Evolutionary conservation across 2,329 filamentous ascomycete genomes (phyloP).

Genomic region (Fusarium acutatum): DNA sequence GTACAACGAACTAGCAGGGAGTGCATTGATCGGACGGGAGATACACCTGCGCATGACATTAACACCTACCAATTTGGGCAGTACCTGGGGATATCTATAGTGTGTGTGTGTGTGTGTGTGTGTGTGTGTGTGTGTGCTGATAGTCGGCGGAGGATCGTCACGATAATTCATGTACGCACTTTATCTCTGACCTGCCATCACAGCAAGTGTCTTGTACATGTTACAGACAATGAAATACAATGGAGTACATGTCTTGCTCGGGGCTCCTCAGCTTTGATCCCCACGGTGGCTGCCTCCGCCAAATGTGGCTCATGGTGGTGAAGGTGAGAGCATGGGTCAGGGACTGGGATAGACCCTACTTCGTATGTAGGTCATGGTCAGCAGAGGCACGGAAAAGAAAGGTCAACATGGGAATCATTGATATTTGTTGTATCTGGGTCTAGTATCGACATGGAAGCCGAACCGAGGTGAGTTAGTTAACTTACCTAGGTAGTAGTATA

Average conservation of each 20-base stretch:
- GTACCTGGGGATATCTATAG: not conserved
- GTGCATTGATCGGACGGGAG: slow-evolving; percentile 1
- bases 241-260: slow-evolving; percentile 22
- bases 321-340: slow-evolving; percentile 9
- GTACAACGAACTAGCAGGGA: not conserved
- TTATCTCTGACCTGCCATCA: slow-evolving; percentile 21
- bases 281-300: slow-evolving; percentile 20
- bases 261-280: slow-evolving; percentile 36
- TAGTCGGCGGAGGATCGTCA: not conserved
- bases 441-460: slow-evolving; percentile 19
- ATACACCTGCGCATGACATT: slow-evolving; percentile 37
- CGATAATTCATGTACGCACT: not conserved
- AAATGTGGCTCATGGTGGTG: slow-evolving; percentile 10
- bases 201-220: not conserved
- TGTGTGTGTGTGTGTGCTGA: slow-evolving; percentile 12
- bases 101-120: not conserved
- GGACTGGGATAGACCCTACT: slow-evolving; percentile 10
- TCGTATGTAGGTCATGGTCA: slow-evolving; percentile 36
- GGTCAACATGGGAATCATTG: slow-evolving; percentile 3
- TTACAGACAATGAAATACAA: not conserved
- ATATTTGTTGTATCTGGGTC: not conserved
- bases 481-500: not conserved
- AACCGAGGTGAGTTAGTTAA: slow-evolving; percentile 3
- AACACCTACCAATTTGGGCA: slow-evolving; percentile 34
- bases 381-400: slow-evolving; percentile 31